phyloP scores from a whole-genome alignment of 805 yeast species.

The Lipomyces lipofer region DNA sequence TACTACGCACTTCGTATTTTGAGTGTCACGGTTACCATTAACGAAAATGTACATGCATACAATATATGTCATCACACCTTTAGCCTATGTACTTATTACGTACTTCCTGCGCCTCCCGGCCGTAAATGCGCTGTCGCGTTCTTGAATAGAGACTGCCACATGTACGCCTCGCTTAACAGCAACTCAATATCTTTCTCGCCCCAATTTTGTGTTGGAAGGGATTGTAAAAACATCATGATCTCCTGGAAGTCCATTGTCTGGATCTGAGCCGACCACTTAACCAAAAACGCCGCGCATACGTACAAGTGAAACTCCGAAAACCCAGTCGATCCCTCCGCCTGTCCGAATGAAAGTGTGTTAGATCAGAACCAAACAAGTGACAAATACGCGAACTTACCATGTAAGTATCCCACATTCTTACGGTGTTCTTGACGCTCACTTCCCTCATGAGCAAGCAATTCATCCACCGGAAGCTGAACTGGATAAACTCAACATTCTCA shows the following conservation, averaged over 20 bases:
- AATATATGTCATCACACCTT: background rate
- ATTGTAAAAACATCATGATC: constrained; percentile 85
- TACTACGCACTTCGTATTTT: background rate
- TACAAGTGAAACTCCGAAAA: constrained; percentile 92
- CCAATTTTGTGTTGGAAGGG: constrained; percentile 86
- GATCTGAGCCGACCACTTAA: constrained; percentile 78
- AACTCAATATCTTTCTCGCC: constrained; percentile 85
- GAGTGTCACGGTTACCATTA: background rate
- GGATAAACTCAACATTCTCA: constrained; percentile 91
- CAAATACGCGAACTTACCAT: constrained; percentile 33
- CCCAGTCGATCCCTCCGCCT: constrained; percentile 56
- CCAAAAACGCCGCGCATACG: constrained; percentile 95
- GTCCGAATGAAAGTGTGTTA: background rate
- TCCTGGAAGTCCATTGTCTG: constrained; percentile 92
- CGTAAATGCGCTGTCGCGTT: constrained; percentile 82
- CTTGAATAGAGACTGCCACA: constrained; percentile 92
- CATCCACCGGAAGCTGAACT: constrained; percentile 98
- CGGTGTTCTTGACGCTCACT: constrained; percentile 69
- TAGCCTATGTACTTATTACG: background rate
- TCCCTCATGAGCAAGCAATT: constrained; percentile 96
- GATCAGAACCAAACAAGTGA: background rate
- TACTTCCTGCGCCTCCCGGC: constrained; percentile 13
- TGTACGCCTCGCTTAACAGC: constrained; percentile 90
- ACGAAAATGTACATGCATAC: background rate
- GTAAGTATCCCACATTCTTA: constrained; percentile 98